Conservation (phyloP, 2,329 filamentous ascomycete genomes). For the Hypoxylon sp. region DNA sequence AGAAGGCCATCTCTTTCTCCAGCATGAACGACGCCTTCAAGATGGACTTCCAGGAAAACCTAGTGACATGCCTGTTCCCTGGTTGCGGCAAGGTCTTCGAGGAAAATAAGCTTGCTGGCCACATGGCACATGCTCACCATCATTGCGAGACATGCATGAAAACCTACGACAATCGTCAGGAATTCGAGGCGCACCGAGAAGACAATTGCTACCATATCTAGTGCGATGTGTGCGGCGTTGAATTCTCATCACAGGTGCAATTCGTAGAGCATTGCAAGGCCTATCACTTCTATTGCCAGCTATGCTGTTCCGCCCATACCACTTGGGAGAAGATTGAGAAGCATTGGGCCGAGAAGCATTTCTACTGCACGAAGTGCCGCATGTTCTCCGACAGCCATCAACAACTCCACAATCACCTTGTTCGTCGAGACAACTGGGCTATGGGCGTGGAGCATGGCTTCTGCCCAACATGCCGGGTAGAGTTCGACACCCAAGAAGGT, state of each 20-base stretch:
- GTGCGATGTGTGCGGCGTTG: constrained; percentile 35
- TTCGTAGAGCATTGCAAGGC: constrained; percentile 3
- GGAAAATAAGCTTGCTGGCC: constrained; percentile 7
- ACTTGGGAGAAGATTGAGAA: constrained; percentile 1
- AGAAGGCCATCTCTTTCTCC: too few relatives aligned
- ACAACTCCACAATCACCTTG: background rate
- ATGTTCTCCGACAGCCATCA: background rate
- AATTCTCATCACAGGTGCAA: constrained; percentile 1
- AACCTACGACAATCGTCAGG: background rate
- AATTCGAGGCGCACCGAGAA: constrained; percentile 12
- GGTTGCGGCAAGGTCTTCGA: constrained; percentile 17
- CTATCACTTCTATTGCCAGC: constrained; percentile 23
- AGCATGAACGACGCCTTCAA: background rate
- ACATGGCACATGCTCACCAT: constrained; percentile 5
- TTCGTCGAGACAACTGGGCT: background rate
- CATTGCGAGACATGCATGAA: constrained; percentile 18
- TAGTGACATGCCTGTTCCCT: background rate
- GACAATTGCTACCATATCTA: constrained; percentile 22
- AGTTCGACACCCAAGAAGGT: background rate
- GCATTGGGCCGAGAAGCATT: constrained; percentile 9
- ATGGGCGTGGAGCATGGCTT: background rate
- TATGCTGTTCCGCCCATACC: constrained; percentile 5
- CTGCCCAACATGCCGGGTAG: background rate
- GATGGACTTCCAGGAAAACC: background rate
- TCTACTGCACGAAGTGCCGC: background rate